A percentile compares a stretch with the other conserved stretches of the same genome.
Conservation (phyloP, 257 asterid genomes). For the Mentha longifolia region DNA sequence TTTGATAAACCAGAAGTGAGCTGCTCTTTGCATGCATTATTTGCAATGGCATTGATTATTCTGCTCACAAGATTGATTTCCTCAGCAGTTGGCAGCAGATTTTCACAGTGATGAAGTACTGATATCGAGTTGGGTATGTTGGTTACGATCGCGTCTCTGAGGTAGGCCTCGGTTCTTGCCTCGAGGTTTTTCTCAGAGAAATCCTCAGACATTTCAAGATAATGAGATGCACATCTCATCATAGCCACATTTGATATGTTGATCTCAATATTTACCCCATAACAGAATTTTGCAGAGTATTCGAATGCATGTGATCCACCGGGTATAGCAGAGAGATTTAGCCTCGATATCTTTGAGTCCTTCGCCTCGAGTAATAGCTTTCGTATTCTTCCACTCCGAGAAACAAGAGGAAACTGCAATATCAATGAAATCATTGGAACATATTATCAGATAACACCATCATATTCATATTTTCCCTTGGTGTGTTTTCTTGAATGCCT, state of each 20-base stretch:
- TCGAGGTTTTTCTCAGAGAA: slow-evolving; percentile 76
- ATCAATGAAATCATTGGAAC: neutral
- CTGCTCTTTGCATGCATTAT: slow-evolving; percentile 88
- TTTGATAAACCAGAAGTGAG: slow-evolving; percentile 81
- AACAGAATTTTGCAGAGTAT: slow-evolving; percentile 89
- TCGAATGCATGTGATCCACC: slow-evolving; percentile 94
- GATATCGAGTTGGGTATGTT: slow-evolving; percentile 68
- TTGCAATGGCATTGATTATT: slow-evolving; percentile 67
- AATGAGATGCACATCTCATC: slow-evolving; percentile 74
- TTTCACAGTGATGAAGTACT: slow-evolving; percentile 77
- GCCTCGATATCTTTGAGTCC: slow-evolving; percentile 64
- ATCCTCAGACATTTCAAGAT: slow-evolving; percentile 90
- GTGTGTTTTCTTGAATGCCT: neutral
- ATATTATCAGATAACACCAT: neutral
- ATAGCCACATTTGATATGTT: slow-evolving; percentile 67
- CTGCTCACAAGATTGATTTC: slow-evolving; percentile 63
- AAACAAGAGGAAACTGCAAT: slow-evolving; percentile 84
- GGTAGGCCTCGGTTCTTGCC: slow-evolving; percentile 57
- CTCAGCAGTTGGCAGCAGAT: slow-evolving; percentile 62
- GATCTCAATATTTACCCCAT: slow-evolving; percentile 75
- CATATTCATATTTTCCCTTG: neutral
- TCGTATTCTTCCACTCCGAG: slow-evolving; percentile 79
- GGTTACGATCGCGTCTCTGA: slow-evolving; percentile 62
- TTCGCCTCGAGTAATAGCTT: slow-evolving; percentile 65
- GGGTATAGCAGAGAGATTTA: slow-evolving; percentile 67